Base-by-base conservation (phyloP, 23 red algal genomes). In the Gracilaria gracilis region DNA sequence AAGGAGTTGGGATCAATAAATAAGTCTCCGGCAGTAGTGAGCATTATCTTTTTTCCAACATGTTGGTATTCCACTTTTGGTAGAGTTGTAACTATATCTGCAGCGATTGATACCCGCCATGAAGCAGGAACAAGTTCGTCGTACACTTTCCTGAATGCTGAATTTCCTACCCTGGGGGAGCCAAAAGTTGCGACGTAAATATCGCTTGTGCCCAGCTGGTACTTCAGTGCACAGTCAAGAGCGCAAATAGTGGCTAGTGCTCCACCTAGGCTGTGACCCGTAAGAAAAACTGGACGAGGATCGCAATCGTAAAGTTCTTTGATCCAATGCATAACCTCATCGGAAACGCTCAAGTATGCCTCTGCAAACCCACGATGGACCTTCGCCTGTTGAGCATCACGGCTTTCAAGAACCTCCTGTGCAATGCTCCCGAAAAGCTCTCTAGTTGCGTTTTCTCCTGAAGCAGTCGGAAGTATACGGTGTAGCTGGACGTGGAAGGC, bases 141-240 rank as follows among this genome's bases (percentile, higher is more conserved):
- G 51, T 95, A 95, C 19, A 95, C 46, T 21, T 65, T 64, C 23
- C 93, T 74, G 36, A 95, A 95, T 2, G 82, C 59, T 23, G 37
- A 78, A 54, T 95, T 95, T 21, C 93, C 93, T 19, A 86, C 83
- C 29, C 93, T 74, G 21, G 93, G 93, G 21, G 93, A 85, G 21
- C 93, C 93, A 75, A 81, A 95, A 4, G 93, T 89, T 35, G 93
- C 85, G n/a, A 95, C 93, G 62, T 88, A 89, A 44, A 95, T 64
- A 57, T 95, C 93, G 23, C 55, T 71, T 19, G 49, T 57, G 55
- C 84, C 65, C 17, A 95, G 62, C n/a, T 81, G 82, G 29, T 88
- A 59, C 28, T 55, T 67, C 28, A 95, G 61, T 57, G 69, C 57
- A 49, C 78, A 86, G 61, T 95, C 93, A 39, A 88, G 87, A 31